Conservation (phyloP, 2,329 filamentous ascomycete species). For the Colletotrichum higginsianum region DNA sequence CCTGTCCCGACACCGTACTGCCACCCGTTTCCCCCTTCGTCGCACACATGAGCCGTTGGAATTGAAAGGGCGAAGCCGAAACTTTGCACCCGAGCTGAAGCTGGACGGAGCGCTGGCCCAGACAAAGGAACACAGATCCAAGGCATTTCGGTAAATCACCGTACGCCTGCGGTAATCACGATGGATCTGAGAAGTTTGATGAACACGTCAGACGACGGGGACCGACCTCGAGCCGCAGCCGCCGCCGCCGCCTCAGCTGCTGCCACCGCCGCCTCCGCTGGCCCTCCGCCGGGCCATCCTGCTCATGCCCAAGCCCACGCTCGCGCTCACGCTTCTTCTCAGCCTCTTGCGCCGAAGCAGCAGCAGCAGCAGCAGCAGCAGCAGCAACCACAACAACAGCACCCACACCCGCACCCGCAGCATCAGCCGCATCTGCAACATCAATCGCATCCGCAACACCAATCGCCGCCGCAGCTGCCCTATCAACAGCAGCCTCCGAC, state of each 20-base stretch:
- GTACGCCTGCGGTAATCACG: conserved; percentile 36
- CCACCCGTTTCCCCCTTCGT: conserved; percentile 11
- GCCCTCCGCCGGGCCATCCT: conserved; percentile 21
- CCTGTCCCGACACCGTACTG: background rate
- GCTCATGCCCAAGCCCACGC: conserved; percentile 1
- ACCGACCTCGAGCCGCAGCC: conserved; percentile 53
- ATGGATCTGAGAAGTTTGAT: conserved; percentile 71
- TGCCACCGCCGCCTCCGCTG: background rate
- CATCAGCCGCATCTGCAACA: conserved; percentile 41
- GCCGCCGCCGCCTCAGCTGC: conserved; percentile 43
- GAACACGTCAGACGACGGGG: conserved; percentile 66
- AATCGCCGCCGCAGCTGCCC: conserved; percentile 47
- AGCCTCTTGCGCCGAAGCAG: conserved; percentile 35
- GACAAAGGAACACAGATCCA: conserved; percentile 17
- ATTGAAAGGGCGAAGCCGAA: conserved; percentile 37
- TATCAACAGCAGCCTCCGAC: conserved; percentile 43
- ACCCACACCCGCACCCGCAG: conserved; percentile 41
- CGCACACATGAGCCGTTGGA: conserved; percentile 37
- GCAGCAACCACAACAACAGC: conserved; percentile 48
- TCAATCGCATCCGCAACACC: conserved; percentile 49
- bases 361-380: conserved; percentile 45
- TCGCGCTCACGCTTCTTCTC: conserved; percentile 26
- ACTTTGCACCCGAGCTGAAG: conserved; percentile 38
- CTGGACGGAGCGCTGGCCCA: conserved; percentile 34
- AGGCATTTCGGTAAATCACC: conserved; percentile 7